These are phyloP conservation scores for Gilbertella persicaria DNA, from an alignment of 371 early-diverging fungal genomes.

Conservation along the genomic window DNA sequence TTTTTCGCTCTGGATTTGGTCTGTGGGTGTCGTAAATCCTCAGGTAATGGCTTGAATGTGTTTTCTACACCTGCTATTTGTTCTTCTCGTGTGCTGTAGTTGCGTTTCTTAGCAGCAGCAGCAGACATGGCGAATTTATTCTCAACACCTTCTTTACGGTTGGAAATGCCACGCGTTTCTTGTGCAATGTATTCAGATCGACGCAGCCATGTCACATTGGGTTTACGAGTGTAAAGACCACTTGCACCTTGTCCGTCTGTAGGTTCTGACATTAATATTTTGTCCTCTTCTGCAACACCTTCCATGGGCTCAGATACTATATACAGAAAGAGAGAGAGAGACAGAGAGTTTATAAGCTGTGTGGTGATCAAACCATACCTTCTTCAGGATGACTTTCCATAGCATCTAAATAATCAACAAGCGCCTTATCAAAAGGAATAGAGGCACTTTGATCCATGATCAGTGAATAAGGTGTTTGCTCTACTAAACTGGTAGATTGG, in stretches of 20 bases:
- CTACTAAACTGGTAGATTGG: conserved; percentile 63
- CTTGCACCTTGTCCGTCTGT: conserved; percentile 24
- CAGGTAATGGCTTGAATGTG: conserved; percentile 67
- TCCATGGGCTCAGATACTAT: conserved; percentile 25
- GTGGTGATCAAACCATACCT: conserved; percentile 19
- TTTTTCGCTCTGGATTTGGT: conserved; percentile 74
- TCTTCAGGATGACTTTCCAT: conserved; percentile 43
- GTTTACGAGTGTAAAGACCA: conserved; percentile 25
- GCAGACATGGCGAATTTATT: conserved; percentile 34
- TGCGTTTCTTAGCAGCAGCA: conserved; percentile 22
- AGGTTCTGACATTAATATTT: conserved; percentile 59
- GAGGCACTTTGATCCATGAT: conserved; percentile 63
- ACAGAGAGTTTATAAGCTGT: background rate
- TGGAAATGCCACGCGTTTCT: conserved; percentile 28
- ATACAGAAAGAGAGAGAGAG: background rate
- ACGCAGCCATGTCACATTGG: conserved; percentile 67
- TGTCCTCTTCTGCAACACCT: conserved; percentile 65
- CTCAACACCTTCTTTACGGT: conserved; percentile 30
- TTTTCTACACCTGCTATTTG: conserved; percentile 69
- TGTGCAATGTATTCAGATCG: conserved; percentile 65
- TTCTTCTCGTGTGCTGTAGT: conserved; percentile 54
- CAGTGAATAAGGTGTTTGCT: conserved; percentile 64
- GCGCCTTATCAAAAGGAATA: conserved; percentile 70
- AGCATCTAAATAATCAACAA: conserved; percentile 58
- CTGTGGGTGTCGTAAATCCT: conserved; percentile 70